phyloP scores from a whole-genome alignment of 768 basidiomycete genomes.

The Mycena capillaripes region DNA sequence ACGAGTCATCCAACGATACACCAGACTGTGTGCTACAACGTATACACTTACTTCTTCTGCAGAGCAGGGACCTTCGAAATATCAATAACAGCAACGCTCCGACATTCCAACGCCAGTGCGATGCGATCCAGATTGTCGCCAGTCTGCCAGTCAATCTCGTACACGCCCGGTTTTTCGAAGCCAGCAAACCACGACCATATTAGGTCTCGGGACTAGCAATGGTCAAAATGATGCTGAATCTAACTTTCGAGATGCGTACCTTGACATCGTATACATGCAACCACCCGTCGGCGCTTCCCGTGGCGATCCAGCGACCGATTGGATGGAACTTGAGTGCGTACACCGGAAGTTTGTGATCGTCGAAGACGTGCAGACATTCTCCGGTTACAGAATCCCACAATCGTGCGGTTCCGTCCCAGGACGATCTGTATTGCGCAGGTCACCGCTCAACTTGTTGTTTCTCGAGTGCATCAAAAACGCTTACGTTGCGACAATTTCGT shows the following conservation, averaged over 20 bases:
- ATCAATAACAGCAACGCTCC: slow-evolving; percentile 77
- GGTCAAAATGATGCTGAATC: not conserved
- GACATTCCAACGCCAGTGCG: slow-evolving; percentile 79
- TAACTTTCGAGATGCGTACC: slow-evolving; percentile 51
- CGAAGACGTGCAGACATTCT: slow-evolving; percentile 78
- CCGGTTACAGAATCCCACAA: slow-evolving; percentile 89
- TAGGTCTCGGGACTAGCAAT: slow-evolving; percentile 59
- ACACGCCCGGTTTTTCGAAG: slow-evolving; percentile 72
- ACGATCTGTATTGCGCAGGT: slow-evolving; percentile 61
- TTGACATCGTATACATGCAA: slow-evolving; percentile 78
- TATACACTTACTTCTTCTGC: slow-evolving; percentile 14
- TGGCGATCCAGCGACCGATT: slow-evolving; percentile 77
- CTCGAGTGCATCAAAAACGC: slow-evolving; percentile 38
- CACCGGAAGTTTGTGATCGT: slow-evolving; percentile 78
- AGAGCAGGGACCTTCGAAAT: slow-evolving; percentile 61
- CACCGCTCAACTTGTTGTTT: not conserved
- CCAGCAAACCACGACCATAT: slow-evolving; percentile 77
- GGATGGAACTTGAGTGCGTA: slow-evolving; percentile 85
- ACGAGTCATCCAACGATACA: not conserved
- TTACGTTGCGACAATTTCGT: slow-evolving; percentile 82
- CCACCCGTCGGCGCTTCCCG: slow-evolving; percentile 85
- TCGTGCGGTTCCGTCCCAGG: slow-evolving; percentile 85
- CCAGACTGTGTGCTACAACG: not conserved
- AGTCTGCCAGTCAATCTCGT: slow-evolving; percentile 83
- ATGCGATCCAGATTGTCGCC: slow-evolving; percentile 68